Evolutionary conservation across 139 green algal species (phyloP).

Genomic region (Pseudopediastrum boryanum): DNA sequence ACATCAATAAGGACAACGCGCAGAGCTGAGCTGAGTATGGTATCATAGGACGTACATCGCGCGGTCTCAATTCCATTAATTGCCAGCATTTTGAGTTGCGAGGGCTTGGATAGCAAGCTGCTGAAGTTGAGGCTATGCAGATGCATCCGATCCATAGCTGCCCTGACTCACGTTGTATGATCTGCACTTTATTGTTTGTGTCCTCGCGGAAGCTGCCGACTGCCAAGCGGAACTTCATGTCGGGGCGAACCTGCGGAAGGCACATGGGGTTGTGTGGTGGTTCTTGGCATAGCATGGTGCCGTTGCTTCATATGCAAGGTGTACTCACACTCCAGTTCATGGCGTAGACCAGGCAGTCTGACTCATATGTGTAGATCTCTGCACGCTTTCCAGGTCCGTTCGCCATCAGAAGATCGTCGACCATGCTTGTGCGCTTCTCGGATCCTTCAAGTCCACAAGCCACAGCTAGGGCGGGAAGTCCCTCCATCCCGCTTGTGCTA

Average conservation of each 20-base stretch:
- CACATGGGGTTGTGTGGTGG: not conserved
- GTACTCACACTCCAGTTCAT: constrained; percentile 95
- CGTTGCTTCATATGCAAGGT: not conserved
- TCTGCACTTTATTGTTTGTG: constrained; percentile 85
- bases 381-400: constrained; percentile 9
- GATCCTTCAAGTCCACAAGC: not conserved
- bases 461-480: not conserved
- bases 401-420: constrained; percentile 9
- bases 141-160: no score
- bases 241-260: constrained; percentile 69
- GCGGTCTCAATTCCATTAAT: no score
- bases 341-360: constrained; percentile 79
- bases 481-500: not conserved
- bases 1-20: no score
- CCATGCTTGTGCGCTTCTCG: not conserved
- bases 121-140: no score
- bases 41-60: no score
- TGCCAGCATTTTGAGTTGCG: not conserved
- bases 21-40: no score
- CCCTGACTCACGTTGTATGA: constrained; percentile 72
- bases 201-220: constrained; percentile 94
- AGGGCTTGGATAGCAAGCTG: not conserved
- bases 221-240: constrained; percentile 90
- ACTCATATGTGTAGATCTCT: constrained; percentile 95
- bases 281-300: not conserved